These are phyloP conservation scores for Lichenothelia convexa DNA, from an alignment of 495 filamentous ascomycete genomes.

Conservation along the genomic window DNA sequence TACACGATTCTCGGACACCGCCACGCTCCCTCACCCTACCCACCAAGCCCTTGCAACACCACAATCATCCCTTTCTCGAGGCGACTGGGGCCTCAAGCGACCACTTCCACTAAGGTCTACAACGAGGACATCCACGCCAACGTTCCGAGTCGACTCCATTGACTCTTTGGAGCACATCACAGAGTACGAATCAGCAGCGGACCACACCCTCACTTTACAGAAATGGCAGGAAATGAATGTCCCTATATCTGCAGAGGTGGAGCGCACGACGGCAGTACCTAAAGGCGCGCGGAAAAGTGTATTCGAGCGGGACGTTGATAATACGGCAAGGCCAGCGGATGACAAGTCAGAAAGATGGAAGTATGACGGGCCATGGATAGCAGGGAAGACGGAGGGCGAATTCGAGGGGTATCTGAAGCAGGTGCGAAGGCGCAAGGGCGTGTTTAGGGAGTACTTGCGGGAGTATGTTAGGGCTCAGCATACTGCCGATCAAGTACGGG, in stretches of 20 bases:
- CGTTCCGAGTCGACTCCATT: slow-evolving; percentile 49
- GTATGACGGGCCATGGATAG: slow-evolving; percentile 65
- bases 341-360: slow-evolving; percentile 36
- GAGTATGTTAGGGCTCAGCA: slow-evolving; percentile 23
- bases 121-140: slow-evolving; percentile 46
- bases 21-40: slow-evolving; percentile 58
- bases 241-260: slow-evolving; percentile 36
- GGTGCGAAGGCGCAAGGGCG: slow-evolving; percentile 29
- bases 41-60: slow-evolving; percentile 73
- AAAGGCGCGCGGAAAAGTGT: slow-evolving; percentile 20
- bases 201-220: slow-evolving; percentile 60
- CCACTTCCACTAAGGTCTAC: slow-evolving; percentile 60
- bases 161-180: slow-evolving; percentile 87
- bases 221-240: slow-evolving; percentile 76
- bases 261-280: slow-evolving; percentile 5
- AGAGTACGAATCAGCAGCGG: slow-evolving; percentile 67
- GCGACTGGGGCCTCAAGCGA: slow-evolving; percentile 93
- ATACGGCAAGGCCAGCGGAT: slow-evolving; percentile 23
- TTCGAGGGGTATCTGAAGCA: slow-evolving; percentile 47
- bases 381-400: slow-evolving; percentile 50
- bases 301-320: slow-evolving; percentile 38
- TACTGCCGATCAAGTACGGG: slow-evolving; percentile 4
- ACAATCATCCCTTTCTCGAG: slow-evolving; percentile 46
- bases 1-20: slow-evolving; percentile 9
- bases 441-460: slow-evolving; percentile 31